Base-by-base conservation (phyloP, 1,284 basidiomycete species). In the Tylopilus sp. region DNA sequence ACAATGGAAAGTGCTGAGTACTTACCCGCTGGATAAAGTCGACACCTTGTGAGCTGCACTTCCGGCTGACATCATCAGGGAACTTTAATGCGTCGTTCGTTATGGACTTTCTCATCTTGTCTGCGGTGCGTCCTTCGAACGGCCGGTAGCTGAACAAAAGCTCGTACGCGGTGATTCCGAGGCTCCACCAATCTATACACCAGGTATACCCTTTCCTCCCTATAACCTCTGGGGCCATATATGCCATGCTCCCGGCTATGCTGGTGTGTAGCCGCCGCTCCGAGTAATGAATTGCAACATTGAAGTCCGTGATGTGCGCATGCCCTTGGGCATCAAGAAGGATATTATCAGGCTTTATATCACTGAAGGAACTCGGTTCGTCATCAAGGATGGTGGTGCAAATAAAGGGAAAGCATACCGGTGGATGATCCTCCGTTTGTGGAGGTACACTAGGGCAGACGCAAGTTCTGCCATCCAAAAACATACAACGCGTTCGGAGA, bases 291-390 rank as follows among this genome's bases (percentile, higher is more conserved):
- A 98, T 94, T 13, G 95, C 96, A 58, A 98, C 94, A 67, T 99
- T 99, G 74, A 99, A 97, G 71, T 98, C 96, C 13, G 96, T 98
- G 55, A 99, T 77, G 65, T 98, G 95, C 0, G 92, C 96, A 65
- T 99, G 95, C 0, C 96, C 96, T 59, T 79, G 75, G 38, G 89
- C 83, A 69, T 98, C 96, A 35, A 99, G 77, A 11, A 99, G 78
- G 55, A 99, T 89, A 66, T 99, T 98, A 68, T 99, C 96, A 1
- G 96, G 96, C 67, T 99, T 98, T 53, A 99, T 70, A 68, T 97
- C 95, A 23, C 92, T 94, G 62, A 40, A 47, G 30, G 48, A 43
- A 61, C 64, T 23, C 16, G n/a, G 19, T 23, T 69, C 35, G 71
- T 57, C 36, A 73, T 60, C 54, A 65, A 67, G 46, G 19, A 10